Evolutionary conservation across 2,329 filamentous ascomycete species (phyloP).

Genomic region (Leptographium wingfieldii): DNA sequence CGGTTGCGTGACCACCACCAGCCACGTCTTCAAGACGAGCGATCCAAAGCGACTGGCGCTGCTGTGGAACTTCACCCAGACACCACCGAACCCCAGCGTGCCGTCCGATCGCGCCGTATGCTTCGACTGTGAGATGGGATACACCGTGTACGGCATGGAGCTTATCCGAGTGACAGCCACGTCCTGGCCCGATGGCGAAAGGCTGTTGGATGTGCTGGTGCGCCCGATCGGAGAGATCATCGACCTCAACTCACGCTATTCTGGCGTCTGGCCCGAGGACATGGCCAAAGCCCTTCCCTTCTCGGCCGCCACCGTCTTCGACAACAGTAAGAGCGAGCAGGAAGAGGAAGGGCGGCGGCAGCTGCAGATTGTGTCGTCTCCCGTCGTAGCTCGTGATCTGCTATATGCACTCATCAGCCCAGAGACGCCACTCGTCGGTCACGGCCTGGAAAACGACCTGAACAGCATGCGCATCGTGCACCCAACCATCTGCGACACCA

Average conservation of each 20-base stretch:
- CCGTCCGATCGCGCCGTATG: constrained; percentile 52
- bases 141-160: constrained; percentile 79
- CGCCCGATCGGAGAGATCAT: constrained; percentile 14
- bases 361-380: constrained; percentile 65
- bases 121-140: constrained; percentile 97
- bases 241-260: constrained; percentile 66
- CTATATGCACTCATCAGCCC: constrained; percentile 67
- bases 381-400: constrained; percentile 59
- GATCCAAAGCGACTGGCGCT: constrained; percentile 65
- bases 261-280: constrained; percentile 70
- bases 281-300: constrained; percentile 55
- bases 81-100: constrained; percentile 50
- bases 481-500: constrained; percentile 13
- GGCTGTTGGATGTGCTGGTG: constrained; percentile 56
- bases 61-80: constrained; percentile 67
- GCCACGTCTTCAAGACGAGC: constrained; percentile 80
- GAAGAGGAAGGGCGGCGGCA: constrained; percentile 20
- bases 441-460: constrained; percentile 91
- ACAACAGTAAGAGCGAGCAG: not conserved
- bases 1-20: constrained; percentile 59
- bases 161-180: constrained; percentile 81
- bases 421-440: constrained; percentile 73
- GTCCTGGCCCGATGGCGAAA: constrained; percentile 67
- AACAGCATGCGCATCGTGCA: constrained; percentile 40
- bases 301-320: constrained; percentile 17